Conservation (phyloP, 2,329 filamentous ascomycete species). For the Aspergillus udagawae region DNA sequence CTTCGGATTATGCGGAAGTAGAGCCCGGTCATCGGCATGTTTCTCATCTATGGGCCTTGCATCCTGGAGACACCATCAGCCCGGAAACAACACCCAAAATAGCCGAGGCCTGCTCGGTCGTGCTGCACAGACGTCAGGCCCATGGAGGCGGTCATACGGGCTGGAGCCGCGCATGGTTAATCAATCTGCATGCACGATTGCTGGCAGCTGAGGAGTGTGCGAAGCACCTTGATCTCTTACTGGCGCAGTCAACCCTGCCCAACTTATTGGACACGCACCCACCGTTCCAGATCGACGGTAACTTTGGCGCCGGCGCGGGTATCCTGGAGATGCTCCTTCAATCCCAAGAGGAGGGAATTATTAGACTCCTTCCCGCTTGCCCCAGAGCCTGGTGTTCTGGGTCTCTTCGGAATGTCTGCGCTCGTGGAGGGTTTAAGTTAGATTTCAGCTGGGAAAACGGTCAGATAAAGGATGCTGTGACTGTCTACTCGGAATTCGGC, state of each 20-base stretch:
- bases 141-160: slow-evolving; percentile 48
- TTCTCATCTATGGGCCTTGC: slow-evolving; percentile 49
- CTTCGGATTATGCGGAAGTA: slow-evolving; percentile 32
- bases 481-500: slow-evolving; percentile 12
- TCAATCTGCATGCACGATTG: slow-evolving; percentile 49
- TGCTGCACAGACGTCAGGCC: slow-evolving; percentile 25
- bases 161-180: slow-evolving; percentile 50
- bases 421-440: slow-evolving; percentile 35
- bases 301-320: slow-evolving; percentile 47
- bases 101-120: slow-evolving; percentile 25
- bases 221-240: slow-evolving; percentile 37
- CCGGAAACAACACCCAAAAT: slow-evolving; percentile 30
- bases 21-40: slow-evolving; percentile 51
- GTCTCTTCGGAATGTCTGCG: slow-evolving; percentile 31
- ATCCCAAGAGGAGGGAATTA: slow-evolving; percentile 29
- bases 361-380: slow-evolving; percentile 39
- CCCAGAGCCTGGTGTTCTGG: slow-evolving; percentile 34
- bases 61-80: slow-evolving; percentile 43
- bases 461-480: slow-evolving; percentile 14
- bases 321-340: slow-evolving; percentile 47
- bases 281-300: slow-evolving; percentile 51
- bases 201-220: slow-evolving; percentile 36
- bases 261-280: slow-evolving; percentile 47
- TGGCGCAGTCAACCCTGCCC: slow-evolving; percentile 40
- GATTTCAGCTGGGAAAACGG: slow-evolving; percentile 36